Evolutionary conservation across 352 stramenopile species (phyloP).

Genomic region (Elongisporangium prolatum): DNA sequence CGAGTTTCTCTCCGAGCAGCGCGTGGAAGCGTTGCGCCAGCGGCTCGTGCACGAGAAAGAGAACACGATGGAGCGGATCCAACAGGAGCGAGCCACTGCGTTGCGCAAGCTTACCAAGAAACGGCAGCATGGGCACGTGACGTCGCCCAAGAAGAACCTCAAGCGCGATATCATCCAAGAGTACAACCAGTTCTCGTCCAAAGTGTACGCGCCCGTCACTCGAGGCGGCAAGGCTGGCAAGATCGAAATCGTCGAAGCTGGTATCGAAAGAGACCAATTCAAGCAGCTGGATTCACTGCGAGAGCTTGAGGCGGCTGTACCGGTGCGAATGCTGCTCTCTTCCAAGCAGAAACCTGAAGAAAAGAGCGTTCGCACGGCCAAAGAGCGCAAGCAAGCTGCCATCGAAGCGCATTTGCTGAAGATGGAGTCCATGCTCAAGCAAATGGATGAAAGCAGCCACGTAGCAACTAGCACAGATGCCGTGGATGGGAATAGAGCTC

Average conservation of each 20-base stretch:
- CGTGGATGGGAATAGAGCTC: not conserved
- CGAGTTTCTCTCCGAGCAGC: conserved; percentile 90
- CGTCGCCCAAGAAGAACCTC: conserved; percentile 23
- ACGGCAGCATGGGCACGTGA: conserved; percentile 47
- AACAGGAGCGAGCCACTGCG: conserved; percentile 83
- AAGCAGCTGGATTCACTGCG: conserved; percentile 46
- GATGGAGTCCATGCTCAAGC: conserved; percentile 85
- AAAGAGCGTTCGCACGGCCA: conserved; percentile 56
- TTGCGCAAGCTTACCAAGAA: conserved; percentile 90
- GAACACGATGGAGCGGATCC: conserved; percentile 68
- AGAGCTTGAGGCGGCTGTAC: conserved; percentile 62
- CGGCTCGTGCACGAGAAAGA: conserved; percentile 72
- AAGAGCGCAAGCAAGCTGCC: conserved; percentile 70
- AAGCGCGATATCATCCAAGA: conserved; percentile 88
- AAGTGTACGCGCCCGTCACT: conserved; percentile 80
- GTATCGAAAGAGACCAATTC: conserved; percentile 50
- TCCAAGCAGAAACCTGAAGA: conserved; percentile 42
- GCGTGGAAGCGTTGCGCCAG: conserved; percentile 86
- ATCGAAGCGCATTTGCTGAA: conserved; percentile 81
- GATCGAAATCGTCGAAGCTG: conserved; percentile 41
- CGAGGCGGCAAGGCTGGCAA: conserved; percentile 56
- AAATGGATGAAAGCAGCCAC: conserved; percentile 17
- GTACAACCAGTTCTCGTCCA: conserved; percentile 80
- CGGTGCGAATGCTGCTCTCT: conserved; percentile 42
- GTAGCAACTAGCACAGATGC: not conserved